Conservation (phyloP, 257 asterid species). For the Cinchona pubescens region DNA sequence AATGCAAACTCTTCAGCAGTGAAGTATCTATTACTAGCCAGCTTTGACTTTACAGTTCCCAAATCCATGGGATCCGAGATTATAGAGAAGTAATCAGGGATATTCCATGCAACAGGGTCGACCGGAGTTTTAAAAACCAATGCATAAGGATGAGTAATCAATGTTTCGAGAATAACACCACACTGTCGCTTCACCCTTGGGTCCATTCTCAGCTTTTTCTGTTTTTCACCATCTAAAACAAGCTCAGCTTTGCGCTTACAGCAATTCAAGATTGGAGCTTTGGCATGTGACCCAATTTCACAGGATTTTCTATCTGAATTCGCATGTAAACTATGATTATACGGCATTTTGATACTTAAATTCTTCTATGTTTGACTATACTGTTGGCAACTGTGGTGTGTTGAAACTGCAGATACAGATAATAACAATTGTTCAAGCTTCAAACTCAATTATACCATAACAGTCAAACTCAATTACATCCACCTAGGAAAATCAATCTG, state of each 20-base stretch:
- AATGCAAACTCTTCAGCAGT: conserved; percentile 60
- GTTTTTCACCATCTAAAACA: conserved; percentile 30
- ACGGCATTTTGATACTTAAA: conserved; percentile 51
- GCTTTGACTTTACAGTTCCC: conserved; percentile 60
- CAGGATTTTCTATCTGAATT: conserved; percentile 28
- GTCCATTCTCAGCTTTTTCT: conserved; percentile 58
- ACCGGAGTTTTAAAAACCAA: conserved; percentile 59
- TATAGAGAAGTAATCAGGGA: conserved; percentile 72
- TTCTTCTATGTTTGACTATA: conserved; percentile 24
- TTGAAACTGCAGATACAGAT: conserved; percentile 17
- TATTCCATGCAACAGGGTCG: conserved; percentile 59
- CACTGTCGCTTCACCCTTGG: conserved; percentile 46
- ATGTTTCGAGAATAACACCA: conserved; percentile 38
- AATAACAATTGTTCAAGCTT: background rate
- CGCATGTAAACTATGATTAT: conserved; percentile 28
- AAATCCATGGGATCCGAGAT: conserved; percentile 78
- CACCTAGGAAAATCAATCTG: background rate
- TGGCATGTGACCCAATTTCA: conserved; percentile 19
- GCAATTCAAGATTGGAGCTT: conserved; percentile 23
- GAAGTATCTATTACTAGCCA: conserved; percentile 47
- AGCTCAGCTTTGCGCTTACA: conserved; percentile 46
- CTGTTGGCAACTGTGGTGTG: conserved; percentile 32
- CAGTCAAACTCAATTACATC: background rate
- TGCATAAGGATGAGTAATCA: conserved; percentile 44
- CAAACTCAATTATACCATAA: background rate